Base-by-base conservation (phyloP, 1,284 basidiomycete genomes). In the Cryptococcus amylolentus region DNA sequence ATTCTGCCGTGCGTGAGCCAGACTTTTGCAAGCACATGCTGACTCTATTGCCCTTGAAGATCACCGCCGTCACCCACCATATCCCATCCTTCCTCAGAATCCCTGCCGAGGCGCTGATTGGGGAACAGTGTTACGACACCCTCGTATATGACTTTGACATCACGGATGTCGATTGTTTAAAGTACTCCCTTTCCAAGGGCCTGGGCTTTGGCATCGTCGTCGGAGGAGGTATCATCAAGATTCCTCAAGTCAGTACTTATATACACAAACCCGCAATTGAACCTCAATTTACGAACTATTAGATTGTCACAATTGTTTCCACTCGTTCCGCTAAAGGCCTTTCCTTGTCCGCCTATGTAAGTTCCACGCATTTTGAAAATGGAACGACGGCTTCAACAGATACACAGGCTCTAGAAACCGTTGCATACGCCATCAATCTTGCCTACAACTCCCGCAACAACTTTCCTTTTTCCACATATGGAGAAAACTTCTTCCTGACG, bases 401-500 rank as follows among this genome's bases (percentile, higher is more conserved):
- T 4, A 37, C 16, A 20, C 12, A 77, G 76, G 69, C 75, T 28
- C 84, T 92, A 23, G 92, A 95, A 71, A 93, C 91, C 0, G 79
- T 89, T 16, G 83, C 89, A 0, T 95, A 94, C 69, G 88, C 87
- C 41, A 91, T 96, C 70, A 90, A 86, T 0, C 82, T 91, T 41
- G 83, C 84, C n/a, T 98, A 97, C 77, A 88, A 91, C 4, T 85
- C 85, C 61, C 82, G 91, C 41, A 87, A 88, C 70, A 76, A 80
- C 23, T 93, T 94, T 73, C 91, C 94, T 0, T 94, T 96, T 81
- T 91, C 89, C 39, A 96, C 94, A 1, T 98, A 96, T 64, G 94
- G 94, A 69, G 91, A 95, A 76, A 94, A 92, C 79, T 74, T 90
- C 60, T 93, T 93, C 82, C 82, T 95, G 53, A 86, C 88, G 26